Base-by-base conservation (phyloP, 352 stramenopile species). In the Pythium phragmiticola region DNA sequence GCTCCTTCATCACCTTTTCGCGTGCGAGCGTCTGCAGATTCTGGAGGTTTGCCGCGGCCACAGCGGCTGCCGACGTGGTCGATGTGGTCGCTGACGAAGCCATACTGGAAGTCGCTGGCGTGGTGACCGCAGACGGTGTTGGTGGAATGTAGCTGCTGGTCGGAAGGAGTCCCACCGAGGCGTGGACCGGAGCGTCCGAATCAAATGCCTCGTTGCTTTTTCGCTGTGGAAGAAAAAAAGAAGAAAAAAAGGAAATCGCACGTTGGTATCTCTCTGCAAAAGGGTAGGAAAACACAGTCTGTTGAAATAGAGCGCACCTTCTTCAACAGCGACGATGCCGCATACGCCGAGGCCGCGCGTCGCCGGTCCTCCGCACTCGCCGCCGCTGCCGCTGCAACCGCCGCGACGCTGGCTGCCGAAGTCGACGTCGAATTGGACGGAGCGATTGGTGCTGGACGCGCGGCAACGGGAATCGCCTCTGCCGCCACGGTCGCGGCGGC, bases 1-100 rank as follows among this genome's bases (percentile, higher is more conserved):
- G 79, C 47, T 92, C 83, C 57, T 92, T 92, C 81, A 92, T 92
- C 28, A 89, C 80, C 70, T 91, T 91, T 54, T 91, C 82, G 8
- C 82, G 77, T 16, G 78, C 78, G 2, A 71, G 30, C 7, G 39
- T 64, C 28, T 71, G 65, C 6, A 71, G 21, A 21, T 47, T 64
- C 37, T 71, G 65, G 12, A 71, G 57, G 12, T 51, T 63, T 0
- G 64, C 57, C 0, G 65, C 65, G 2, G 59, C 55, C 7, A 47
- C 47, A 4, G 26, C 26, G 26, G 26, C 26, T 30, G 57, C 57
- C 0, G 57, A 63, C 17, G 74, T 72, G 7, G 74, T 64, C 19
- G 64, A 39, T 11, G 62, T 75, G 26, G 69, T 68, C 11, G 54
- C 43, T 5, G 58, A 61, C 23, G 58, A 26, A 23, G 51, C 51